These are phyloP conservation scores for Sechiopsis laciniata DNA, from an alignment of 306 rosid species.

Conservation along the genomic window DNA sequence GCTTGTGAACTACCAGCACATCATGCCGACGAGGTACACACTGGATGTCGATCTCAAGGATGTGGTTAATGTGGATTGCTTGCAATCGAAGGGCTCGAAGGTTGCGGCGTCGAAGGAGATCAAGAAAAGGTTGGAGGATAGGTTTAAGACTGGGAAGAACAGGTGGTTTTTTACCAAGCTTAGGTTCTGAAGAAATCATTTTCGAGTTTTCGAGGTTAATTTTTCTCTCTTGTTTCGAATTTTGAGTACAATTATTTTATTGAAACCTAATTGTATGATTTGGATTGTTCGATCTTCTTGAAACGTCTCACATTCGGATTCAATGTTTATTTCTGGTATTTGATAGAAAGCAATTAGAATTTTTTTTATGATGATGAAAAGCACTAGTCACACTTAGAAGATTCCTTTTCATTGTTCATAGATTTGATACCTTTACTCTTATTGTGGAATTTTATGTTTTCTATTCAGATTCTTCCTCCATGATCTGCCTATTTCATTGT, in stretches of 20 bases:
- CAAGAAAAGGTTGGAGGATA: conserved; percentile 41
- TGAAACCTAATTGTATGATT: neutral
- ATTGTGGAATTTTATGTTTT: too few relatives aligned
- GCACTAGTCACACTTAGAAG: too few relatives aligned
- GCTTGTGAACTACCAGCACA: conserved; percentile 44
- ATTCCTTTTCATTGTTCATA: too few relatives aligned
- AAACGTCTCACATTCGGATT: neutral
- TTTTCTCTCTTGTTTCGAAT: neutral
- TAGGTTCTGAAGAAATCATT: conserved; percentile 30
- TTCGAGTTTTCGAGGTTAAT: neutral
- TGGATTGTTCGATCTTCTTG: neutral
- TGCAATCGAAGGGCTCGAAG: conserved; percentile 38
- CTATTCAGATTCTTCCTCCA: too few relatives aligned
- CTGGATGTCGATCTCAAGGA: conserved; percentile 48
- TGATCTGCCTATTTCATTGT: too few relatives aligned
- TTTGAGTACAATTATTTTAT: neutral
- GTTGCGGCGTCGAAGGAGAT: conserved; percentile 40
- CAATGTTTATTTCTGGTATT: too few relatives aligned
- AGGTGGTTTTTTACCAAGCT: conserved; percentile 53
- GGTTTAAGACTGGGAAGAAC: conserved; percentile 50
- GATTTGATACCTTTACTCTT: too few relatives aligned
- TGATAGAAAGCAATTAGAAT: too few relatives aligned
- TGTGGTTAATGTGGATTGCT: conserved; percentile 29
- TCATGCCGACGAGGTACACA: conserved; percentile 45
- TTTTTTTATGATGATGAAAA: too few relatives aligned